phyloP scores from a whole-genome alignment of 495 filamentous ascomycete genomes.

The Talaromyces adpressus region DNA sequence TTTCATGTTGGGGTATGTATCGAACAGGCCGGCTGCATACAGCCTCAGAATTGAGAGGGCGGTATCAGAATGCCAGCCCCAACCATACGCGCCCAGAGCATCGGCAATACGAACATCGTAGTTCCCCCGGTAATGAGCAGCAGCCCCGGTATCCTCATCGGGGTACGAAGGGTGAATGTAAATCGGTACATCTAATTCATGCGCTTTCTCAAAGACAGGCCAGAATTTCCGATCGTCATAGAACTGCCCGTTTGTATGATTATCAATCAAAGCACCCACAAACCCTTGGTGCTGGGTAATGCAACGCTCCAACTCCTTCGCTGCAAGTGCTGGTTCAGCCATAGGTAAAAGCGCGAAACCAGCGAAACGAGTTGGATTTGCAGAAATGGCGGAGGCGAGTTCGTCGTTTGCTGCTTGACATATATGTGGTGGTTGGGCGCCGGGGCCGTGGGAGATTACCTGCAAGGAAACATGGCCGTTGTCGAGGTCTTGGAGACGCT shows the following conservation, averaged over 20 bases:
- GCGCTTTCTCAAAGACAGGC: constrained; percentile 38
- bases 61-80: constrained; percentile 40
- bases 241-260: constrained; percentile 40
- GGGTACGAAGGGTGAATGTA: constrained; percentile 51
- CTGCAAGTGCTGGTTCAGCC: constrained; percentile 34
- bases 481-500: constrained; percentile 47
- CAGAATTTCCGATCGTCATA: constrained; percentile 40
- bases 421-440: constrained; percentile 18
- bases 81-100: constrained; percentile 30
- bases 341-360: constrained; percentile 51
- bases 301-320: constrained; percentile 39
- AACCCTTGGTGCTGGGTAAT: constrained; percentile 36
- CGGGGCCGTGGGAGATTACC: constrained; percentile 47
- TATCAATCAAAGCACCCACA: constrained; percentile 52
- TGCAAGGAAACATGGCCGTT: constrained; percentile 44
- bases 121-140: constrained; percentile 26
- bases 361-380: constrained; percentile 39
- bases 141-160: constrained; percentile 16
- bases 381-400: constrained; percentile 38
- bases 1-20: constrained; percentile 36
- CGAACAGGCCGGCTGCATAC: constrained; percentile 39
- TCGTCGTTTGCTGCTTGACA: constrained; percentile 46
- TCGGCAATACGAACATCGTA: constrained; percentile 24
- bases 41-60: constrained; percentile 36
- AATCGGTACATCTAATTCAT: constrained; percentile 47